Base-by-base conservation (phyloP, 306 rosid genomes). In the Gynostemma pentaphyllum region DNA sequence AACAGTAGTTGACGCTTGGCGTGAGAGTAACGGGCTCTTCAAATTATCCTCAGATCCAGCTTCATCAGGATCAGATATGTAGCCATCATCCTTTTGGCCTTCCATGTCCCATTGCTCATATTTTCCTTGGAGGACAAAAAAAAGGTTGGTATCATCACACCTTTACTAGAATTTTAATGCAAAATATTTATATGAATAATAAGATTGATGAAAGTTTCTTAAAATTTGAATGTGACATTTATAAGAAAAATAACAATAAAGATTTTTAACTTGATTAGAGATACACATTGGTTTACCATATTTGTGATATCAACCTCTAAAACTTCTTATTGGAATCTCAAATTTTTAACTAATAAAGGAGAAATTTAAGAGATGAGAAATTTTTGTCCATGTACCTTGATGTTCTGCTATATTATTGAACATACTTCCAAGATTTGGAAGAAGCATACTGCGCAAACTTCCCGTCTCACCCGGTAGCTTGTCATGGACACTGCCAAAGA, bases 401-500 rank as follows among this genome's bases (percentile, higher is more conserved):
- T 57, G 56, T 2, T 55, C 67, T 1, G 63, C 72, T 56, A 72
- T 48, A 64, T 52, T 68, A 50, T 60, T 51, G 68, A 73, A 34
- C 42, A 56, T 40, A 75, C 78, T 77, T 47, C 82, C 78, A n/a
- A 77, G 45, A 42, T 69, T 64, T 4, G 78, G 78, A 52, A 73
- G 63, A 37, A 77, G 50, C 52, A 64, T 69, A 65, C 70, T 77
- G 54, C 75, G 64, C 66, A 47, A 55, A 24, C 81, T 72, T 16
- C 78, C 78, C 12, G 51, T 19, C 16, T 69, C 78, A 57, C 46
- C 46, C 0, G 82, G 78, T 18, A 77, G 51, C 67, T 73, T 77
- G 24, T 77, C 82, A 27, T 77, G 82, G 63, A 77, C 70, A 30
- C 78, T 77, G 30, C 82, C 78, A 30, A 77, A 77, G 14, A 77